phyloP scores from a whole-genome alignment of 164 flowering plant genomes.

The Dillenia suffruticosa region DNA sequence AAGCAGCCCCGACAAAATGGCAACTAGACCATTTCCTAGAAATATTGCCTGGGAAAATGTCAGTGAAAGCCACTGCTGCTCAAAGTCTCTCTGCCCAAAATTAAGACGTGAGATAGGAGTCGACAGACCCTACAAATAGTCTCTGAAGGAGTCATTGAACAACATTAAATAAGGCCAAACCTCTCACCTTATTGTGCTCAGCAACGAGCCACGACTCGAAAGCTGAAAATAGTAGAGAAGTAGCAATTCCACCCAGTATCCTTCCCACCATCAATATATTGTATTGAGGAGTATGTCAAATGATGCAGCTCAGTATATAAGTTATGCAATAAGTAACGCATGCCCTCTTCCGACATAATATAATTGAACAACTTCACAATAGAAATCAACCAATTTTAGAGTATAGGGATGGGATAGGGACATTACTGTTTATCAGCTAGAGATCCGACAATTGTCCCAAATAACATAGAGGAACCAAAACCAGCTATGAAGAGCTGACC shows the following conservation, averaged over 20 bases:
- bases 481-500: conserved; percentile 47
- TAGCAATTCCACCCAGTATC: conserved; percentile 92
- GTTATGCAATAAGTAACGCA: conserved; percentile 94
- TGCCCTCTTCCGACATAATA: conserved; percentile 73
- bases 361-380: too few relatives aligned
- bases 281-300: conserved; percentile 95
- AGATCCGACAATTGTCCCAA: conserved; percentile 97
- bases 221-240: conserved; percentile 92
- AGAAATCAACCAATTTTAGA: too few relatives aligned
- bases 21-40: conserved; percentile 93
- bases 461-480: conserved; percentile 97
- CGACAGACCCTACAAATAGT: too few relatives aligned
- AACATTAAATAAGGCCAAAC: too few relatives aligned
- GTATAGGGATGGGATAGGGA: not conserved
- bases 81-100: conserved; percentile 74
- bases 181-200: conserved; percentile 87
- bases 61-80: conserved; percentile 88
- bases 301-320: conserved; percentile 92
- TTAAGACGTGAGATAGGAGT: too few relatives aligned
- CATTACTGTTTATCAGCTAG: conserved; percentile 97
- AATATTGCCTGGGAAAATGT: conserved; percentile 96
- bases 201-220: conserved; percentile 99
- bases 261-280: conserved; percentile 92
- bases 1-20: conserved; percentile 80
- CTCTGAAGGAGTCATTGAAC: too few relatives aligned